These are phyloP conservation scores for Phytophthora hybrid DNA, from an alignment of 352 stramenopile species.

Conservation along the genomic window DNA sequence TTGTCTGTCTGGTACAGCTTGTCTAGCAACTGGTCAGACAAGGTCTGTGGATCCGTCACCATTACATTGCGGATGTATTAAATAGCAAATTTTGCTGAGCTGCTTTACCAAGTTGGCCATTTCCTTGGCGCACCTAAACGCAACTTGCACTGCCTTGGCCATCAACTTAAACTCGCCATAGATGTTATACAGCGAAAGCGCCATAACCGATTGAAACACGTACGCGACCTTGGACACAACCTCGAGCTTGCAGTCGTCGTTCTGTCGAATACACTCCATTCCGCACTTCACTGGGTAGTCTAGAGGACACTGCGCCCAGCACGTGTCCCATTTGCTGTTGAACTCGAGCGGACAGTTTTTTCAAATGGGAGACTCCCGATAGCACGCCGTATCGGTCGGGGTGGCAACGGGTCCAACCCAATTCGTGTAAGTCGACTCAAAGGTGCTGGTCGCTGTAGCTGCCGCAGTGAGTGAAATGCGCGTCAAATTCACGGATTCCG, in stretches of 20 bases:
- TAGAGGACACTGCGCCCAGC: slow-evolving; percentile 54
- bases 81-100: too few relatives aligned
- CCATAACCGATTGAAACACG: slow-evolving; percentile 40
- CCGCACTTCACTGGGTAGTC: slow-evolving; percentile 57
- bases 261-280: slow-evolving; percentile 56
- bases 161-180: slow-evolving; percentile 37
- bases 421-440: slow-evolving; percentile 22
- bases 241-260: slow-evolving; percentile 43
- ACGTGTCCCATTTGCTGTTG: slow-evolving; percentile 47
- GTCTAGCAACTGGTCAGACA: slow-evolving; percentile 37
- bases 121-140: slow-evolving; percentile 37
- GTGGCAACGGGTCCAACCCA: slow-evolving; percentile 23
- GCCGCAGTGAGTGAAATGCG: slow-evolving; percentile 8
- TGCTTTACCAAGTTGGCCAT: slow-evolving; percentile 35
- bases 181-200: slow-evolving; percentile 35
- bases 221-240: slow-evolving; percentile 41
- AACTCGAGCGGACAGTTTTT: slow-evolving; percentile 33
- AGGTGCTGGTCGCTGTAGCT: slow-evolving; percentile 15
- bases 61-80: slow-evolving; percentile 33
- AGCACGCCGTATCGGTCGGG: slow-evolving; percentile 34
- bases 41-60: slow-evolving; percentile 30
- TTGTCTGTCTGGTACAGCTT: slow-evolving; percentile 47
- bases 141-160: slow-evolving; percentile 6
- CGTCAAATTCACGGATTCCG: not conserved
- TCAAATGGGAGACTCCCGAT: slow-evolving; percentile 35